Conservation (phyloP, 768 basidiomycete genomes). For the Suillus luteus region DNA sequence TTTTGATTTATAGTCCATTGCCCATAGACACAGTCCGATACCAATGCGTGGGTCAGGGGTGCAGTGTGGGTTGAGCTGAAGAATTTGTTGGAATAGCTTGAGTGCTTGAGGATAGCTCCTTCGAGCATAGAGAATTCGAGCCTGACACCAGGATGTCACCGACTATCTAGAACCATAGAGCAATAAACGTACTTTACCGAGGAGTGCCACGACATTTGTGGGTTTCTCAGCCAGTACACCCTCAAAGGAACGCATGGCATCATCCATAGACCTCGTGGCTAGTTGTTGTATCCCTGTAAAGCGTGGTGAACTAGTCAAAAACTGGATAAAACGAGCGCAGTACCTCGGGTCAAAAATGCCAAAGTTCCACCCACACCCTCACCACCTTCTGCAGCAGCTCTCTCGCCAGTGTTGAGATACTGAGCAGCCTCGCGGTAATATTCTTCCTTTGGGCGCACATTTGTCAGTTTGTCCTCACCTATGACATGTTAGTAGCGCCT, state of each 20-base stretch:
- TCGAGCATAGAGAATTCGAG: constrained; percentile 80
- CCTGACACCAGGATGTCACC: constrained; percentile 44
- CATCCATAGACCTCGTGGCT: constrained; percentile 77
- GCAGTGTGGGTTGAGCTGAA: constrained; percentile 76
- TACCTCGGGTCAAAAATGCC: constrained; percentile 69
- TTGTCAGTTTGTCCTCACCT: constrained; percentile 68
- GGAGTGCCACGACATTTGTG: constrained; percentile 82
- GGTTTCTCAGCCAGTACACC: constrained; percentile 75
- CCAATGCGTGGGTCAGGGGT: constrained; percentile 94
- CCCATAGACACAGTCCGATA: constrained; percentile 93
- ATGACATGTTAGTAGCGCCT: background rate
- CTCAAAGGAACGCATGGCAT: constrained; percentile 82
- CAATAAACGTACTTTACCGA: constrained; percentile 70
- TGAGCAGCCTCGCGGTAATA: constrained; percentile 71
- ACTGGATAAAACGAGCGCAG: constrained; percentile 12
- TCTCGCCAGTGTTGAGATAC: constrained; percentile 62
- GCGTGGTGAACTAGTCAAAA: constrained; percentile 2
- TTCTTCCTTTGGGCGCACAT: constrained; percentile 65
- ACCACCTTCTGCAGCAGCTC: constrained; percentile 56
- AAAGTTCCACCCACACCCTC: constrained; percentile 57
- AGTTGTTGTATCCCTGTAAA: constrained; percentile 76
- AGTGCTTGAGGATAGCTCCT: constrained; percentile 79
- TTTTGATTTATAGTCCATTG: constrained; percentile 77
- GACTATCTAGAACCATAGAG: background rate
- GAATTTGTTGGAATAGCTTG: constrained; percentile 81